phyloP scores from a whole-genome alignment of 352 stramenopile species.

The Pythium grandisporangium region DNA sequence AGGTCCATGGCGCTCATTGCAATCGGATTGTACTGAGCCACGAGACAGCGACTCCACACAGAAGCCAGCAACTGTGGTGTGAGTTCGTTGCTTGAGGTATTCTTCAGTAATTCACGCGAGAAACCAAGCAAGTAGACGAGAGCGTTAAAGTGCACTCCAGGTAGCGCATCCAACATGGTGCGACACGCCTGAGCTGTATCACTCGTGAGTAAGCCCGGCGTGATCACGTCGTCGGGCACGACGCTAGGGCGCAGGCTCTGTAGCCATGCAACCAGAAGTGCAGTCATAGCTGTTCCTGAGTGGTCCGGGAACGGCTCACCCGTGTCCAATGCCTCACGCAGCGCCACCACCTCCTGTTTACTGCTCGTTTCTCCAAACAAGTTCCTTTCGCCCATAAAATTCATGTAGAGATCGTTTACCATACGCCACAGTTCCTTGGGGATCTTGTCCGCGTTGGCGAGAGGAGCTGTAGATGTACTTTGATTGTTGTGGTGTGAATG shows the following conservation, averaged over 20 bases:
- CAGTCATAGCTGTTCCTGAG: slow-evolving; percentile 86
- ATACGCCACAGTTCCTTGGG: slow-evolving; percentile 98
- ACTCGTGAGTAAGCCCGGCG: slow-evolving; percentile 47
- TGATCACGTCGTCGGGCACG: slow-evolving; percentile 75
- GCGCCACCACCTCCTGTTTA: slow-evolving; percentile 50
- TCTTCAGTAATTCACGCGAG: slow-evolving; percentile 90
- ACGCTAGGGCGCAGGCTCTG: slow-evolving; percentile 87
- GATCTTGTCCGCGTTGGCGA: slow-evolving; percentile 74
- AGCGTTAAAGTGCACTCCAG: slow-evolving; percentile 93
- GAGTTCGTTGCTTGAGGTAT: slow-evolving; percentile 45
- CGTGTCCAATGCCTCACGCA: slow-evolving; percentile 92
- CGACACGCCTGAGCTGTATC: slow-evolving; percentile 78
- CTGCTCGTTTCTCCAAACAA: slow-evolving; percentile 71
- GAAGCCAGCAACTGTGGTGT: slow-evolving; percentile 65
- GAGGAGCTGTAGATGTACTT: too few species aligned
- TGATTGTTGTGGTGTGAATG: slow-evolving; percentile 22
- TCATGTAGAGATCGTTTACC: slow-evolving; percentile 92
- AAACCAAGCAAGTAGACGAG: slow-evolving; percentile 97
- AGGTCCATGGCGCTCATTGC: too few species aligned
- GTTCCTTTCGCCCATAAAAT: slow-evolving; percentile 71
- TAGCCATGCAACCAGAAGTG: slow-evolving; percentile 88
- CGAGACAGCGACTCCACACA: slow-evolving; percentile 66
- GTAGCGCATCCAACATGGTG: slow-evolving; percentile 67
- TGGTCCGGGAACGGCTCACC: slow-evolving; percentile 74
- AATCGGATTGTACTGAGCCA: slow-evolving; percentile 43